These are phyloP conservation scores for Phyllosticta citriasiana DNA, from an alignment of 2,329 filamentous ascomycete species.

Conservation along the genomic window DNA sequence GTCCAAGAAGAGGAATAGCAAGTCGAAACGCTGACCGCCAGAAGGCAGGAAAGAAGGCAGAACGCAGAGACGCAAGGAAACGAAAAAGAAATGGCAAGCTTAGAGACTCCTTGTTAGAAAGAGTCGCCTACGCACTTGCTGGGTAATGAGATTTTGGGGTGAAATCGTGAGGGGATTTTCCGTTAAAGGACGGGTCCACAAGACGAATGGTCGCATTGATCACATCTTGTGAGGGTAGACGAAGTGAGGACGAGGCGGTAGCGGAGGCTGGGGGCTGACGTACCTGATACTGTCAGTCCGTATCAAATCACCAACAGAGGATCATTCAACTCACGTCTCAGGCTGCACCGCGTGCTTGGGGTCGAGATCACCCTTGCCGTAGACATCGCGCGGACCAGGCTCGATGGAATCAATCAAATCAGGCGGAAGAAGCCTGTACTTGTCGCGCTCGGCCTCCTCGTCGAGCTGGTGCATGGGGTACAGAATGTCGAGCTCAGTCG, in stretches of 20 bases:
- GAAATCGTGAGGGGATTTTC: too few relatives aligned
- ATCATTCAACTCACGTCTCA: not conserved
- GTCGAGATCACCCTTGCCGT: not conserved
- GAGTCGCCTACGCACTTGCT: too few relatives aligned
- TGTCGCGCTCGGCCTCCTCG: conserved; percentile 7
- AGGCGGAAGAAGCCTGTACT: conserved; percentile 9
- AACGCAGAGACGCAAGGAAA: too few relatives aligned
- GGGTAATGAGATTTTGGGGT: too few relatives aligned
- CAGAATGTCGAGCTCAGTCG: conserved; percentile 28
- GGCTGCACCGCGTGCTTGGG: not conserved
- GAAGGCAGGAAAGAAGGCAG: too few relatives aligned
- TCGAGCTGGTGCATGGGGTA: conserved; percentile 26
- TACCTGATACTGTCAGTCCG: not conserved
- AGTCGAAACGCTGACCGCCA: too few relatives aligned
- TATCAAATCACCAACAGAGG: not conserved
- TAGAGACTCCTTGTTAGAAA: too few relatives aligned
- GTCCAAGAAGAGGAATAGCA: too few relatives aligned
- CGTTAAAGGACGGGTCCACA: too few relatives aligned
- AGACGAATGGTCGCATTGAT: too few relatives aligned
- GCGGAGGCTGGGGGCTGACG: not conserved
- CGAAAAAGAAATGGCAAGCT: too few relatives aligned
- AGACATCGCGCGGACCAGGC: conserved; percentile 3
- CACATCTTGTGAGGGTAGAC: not conserved
- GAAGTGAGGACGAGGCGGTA: not conserved
- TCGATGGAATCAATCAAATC: conserved; percentile 12